Conservation (phyloP, 1,139 yeast genomes). For the Suhomyces bolitotheri region DNA sequence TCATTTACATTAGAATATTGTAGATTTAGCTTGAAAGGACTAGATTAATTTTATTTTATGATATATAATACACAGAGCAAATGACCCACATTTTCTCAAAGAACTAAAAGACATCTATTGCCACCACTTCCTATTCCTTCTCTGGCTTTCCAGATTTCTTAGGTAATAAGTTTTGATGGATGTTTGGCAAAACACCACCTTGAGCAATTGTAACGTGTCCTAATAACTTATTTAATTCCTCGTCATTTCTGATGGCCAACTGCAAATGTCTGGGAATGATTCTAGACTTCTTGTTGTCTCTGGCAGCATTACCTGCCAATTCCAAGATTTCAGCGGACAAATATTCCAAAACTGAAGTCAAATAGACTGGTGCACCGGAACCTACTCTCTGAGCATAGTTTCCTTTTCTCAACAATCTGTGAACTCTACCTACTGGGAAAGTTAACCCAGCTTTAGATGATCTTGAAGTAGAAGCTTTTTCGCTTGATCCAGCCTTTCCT, state of each 20-base stretch:
- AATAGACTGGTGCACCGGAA: slow-evolving; percentile 96
- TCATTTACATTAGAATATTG: too few species aligned
- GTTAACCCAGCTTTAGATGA: slow-evolving; percentile 98
- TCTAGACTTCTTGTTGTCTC: slow-evolving; percentile 98
- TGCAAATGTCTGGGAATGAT: slow-evolving; percentile 98
- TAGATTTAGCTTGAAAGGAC: too few species aligned
- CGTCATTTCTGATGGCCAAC: slow-evolving; percentile 97
- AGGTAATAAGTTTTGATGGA: slow-evolving; percentile 25
- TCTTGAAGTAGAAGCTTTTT: slow-evolving; percentile 95
- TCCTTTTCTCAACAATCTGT: slow-evolving; percentile 95
- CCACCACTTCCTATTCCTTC: slow-evolving; percentile 21
- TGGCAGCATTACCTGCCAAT: slow-evolving; percentile 98
- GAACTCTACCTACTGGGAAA: slow-evolving; percentile 99
- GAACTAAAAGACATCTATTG: slow-evolving; percentile 7
- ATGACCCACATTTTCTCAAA: slow-evolving; percentile 1
- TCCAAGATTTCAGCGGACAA: slow-evolving; percentile 96
- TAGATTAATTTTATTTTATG: too few species aligned
- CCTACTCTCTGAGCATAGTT: slow-evolving; percentile 99
- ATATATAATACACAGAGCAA: slow-evolving; percentile 14
- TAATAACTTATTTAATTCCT: slow-evolving; percentile 84
- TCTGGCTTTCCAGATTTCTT: slow-evolving; percentile 22
- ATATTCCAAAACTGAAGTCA: slow-evolving; percentile 95
- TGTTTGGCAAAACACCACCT: slow-evolving; percentile 29
- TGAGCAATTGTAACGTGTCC: slow-evolving; percentile 40
- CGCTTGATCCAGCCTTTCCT: slow-evolving; percentile 94